These are phyloP conservation scores for Phytophthora citricola DNA, from an alignment of 352 stramenopile species.

Conservation along the genomic window DNA sequence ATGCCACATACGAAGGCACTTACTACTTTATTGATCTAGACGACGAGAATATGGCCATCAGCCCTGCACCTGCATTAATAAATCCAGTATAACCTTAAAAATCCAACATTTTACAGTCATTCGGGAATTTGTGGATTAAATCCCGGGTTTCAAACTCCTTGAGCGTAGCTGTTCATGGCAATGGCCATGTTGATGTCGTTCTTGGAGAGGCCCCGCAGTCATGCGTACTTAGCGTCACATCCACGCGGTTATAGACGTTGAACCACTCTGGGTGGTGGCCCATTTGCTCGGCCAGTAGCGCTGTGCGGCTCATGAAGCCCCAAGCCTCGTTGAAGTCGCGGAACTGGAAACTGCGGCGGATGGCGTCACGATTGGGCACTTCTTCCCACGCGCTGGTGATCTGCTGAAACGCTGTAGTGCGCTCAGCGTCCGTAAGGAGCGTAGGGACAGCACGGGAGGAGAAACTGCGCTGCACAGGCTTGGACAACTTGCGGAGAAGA, in stretches of 20 bases:
- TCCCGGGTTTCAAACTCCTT: not conserved
- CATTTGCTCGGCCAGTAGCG: slow-evolving; percentile 87
- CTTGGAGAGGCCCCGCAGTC: slow-evolving; percentile 93
- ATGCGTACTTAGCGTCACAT: slow-evolving; percentile 97
- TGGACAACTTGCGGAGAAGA: slow-evolving; percentile 11
- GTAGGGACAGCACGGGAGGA: slow-evolving; percentile 47
- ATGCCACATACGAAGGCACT: no score
- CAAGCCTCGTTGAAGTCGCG: slow-evolving; percentile 85
- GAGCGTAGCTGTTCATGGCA: slow-evolving; percentile 78
- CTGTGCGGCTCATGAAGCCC: slow-evolving; percentile 80
- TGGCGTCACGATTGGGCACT: slow-evolving; percentile 77
- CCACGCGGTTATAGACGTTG: slow-evolving; percentile 98
- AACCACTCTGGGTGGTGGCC: slow-evolving; percentile 99
- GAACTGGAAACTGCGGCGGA: slow-evolving; percentile 86
- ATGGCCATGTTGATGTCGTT: slow-evolving; percentile 85
- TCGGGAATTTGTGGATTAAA: no score
- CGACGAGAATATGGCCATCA: no score
- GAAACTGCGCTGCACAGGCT: slow-evolving; percentile 9
- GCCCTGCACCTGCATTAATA: no score
- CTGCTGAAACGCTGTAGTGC: slow-evolving; percentile 43
- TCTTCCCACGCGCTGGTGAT: slow-evolving; percentile 60
- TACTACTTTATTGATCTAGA: no score
- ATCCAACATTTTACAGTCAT: no score
- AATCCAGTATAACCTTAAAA: no score
- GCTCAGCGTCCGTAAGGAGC: slow-evolving; percentile 57